Evolutionary conservation across 1,284 basidiomycete species (phyloP), one percentile per base, ranked within the genome.

Genomic region (Fistulinella staudtii): DNA sequence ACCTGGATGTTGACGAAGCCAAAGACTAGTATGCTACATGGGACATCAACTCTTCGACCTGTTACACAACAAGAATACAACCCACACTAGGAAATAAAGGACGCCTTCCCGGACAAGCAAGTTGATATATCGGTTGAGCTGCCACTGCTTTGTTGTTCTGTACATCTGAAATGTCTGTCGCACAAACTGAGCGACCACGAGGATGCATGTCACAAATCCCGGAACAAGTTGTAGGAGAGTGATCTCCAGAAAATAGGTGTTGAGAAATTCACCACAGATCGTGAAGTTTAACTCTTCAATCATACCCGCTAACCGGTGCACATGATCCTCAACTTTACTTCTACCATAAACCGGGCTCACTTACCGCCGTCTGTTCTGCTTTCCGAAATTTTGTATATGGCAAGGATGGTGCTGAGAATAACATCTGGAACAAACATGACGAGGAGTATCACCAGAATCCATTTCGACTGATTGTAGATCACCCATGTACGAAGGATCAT

Each of bases 1-100:
- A 10, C 8, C 14, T n/a, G 8, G 28, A 8, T 29, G 28, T n/a
- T 29, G 28, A n/a, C 14, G 14, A 29, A 5, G 8, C 28, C 8
- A 5, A 29, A 8, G 14, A n/a, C 28, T 13, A n/a, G 14, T 10
- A 29, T 29, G 28, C 28, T 29, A 29, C 28, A n/a, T 10, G 14
- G 8, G 14, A 29, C 14, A 29, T 29, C 14, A 29, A 5, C 28
- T 5, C 28, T n/a, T n/a, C n/a, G n/a, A 29, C 5, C 14, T 7
- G 5, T 5, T 29, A 25, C 14, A 8, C 28, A 29, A 5, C 5
- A 29, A 29, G 8, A n/a, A 29, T 5, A n/a, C 14, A 34, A 37
- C 47, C 11, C 27, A 52, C 53, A 27, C 21, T 6, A 52, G 5
- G 8, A 55, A 55, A 29, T 54, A 58, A 15, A 50, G 13, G 10